Evolutionary conservation across 331 rosid species (phyloP), one percentile per base, ranked within the genome.

Genomic region (Malus hybrid): DNA sequence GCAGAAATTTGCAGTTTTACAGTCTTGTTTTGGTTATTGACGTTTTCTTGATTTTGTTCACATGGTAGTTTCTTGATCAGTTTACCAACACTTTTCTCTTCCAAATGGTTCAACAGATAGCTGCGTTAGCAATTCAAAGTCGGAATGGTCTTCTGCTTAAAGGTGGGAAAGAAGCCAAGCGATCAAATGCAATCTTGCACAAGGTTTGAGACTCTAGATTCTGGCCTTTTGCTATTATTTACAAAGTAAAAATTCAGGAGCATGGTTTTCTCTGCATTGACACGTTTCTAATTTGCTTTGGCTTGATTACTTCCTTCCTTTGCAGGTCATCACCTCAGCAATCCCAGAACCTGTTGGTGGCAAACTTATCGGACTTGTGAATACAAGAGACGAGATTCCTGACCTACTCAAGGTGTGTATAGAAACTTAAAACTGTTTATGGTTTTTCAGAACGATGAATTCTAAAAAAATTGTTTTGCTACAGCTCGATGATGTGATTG

Each of bases 121-220:
- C 95, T 70, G 79, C 97, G 19, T 77, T 93, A 75, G 97, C 97
- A 20, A 87, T 93, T 81, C 88, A 91, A 79, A 93, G 96, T 78
- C 96, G 98, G 55, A 93, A 93, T 73, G 98, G 96, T 79, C 80
- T 93, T 78, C 84, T 93, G 29, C 95, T 93, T 74, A 90, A 93
- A 81, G 98, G 98, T 46, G 98, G 93, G 79, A 87, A 91, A 82
- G 96, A 89, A 81, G 97, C 97, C 52, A 82, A 82, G 67, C 78
- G 91, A 71, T 89, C 98, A 66, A 90, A 90, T 75, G 86, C 87
- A 13, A 74, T 67, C 73, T 84, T 93, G 82, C 93, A 93, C 87
- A 89, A 93, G 98, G 98, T 93, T 75, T 78, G 79, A 53, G 57
- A 75, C 63, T 46, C 57, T 50, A 46, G 33, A 48, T 76, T 66